Base-by-base conservation (phyloP, 1,284 basidiomycete species). In the Puccinia coronata region DNA sequence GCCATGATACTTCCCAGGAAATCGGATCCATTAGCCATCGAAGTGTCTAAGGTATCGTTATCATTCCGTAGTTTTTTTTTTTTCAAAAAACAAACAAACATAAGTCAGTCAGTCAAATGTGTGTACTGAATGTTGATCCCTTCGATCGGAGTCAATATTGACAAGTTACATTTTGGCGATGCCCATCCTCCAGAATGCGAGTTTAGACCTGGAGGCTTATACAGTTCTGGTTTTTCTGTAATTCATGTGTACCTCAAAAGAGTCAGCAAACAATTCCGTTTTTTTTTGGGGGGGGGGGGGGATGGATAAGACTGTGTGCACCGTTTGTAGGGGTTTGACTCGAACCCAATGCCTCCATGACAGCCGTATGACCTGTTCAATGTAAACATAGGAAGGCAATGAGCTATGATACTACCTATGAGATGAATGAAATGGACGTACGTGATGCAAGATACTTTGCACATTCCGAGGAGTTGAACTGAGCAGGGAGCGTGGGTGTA, bases 1-100 rank as follows among this genome's bases (percentile, higher is more conserved):
- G 39, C 41, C 16, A 65, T 43, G 16, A 79, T 31, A 25, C 36
- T 59, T 18, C 65, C 36, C 28, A 70, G 18, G 41, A 79, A 79
- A 49, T 79, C 77, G 28, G 49, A 34, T 41, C 77, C 77, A 53
- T 79, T 70, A 14, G 63, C 25, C 77, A 79, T 79, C 39, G 63
- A 70, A 20, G 77, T 79, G 47, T 63, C 61, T 78, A 18, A 34
- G 11, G 2, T 63, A 11, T n/a, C n/a, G 12, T 25, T 12, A 23
- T 59, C 55, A 59, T 11, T 34, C 55, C 23, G 6, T 8, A 23
- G 9, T n/a, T 41, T 14, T 67, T 43, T 43, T 41, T 47, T n/a
- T 47, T n/a, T n/a, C n/a, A n/a, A n/a, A n/a, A n/a, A n/a, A n/a
- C n/a, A n/a, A n/a, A n/a, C n/a, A n/a, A n/a, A n/a, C n/a, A n/a